These are phyloP conservation scores for Paecilomyces variotii DNA, from an alignment of 2,329 filamentous ascomycete genomes.

Conservation along the genomic window DNA sequence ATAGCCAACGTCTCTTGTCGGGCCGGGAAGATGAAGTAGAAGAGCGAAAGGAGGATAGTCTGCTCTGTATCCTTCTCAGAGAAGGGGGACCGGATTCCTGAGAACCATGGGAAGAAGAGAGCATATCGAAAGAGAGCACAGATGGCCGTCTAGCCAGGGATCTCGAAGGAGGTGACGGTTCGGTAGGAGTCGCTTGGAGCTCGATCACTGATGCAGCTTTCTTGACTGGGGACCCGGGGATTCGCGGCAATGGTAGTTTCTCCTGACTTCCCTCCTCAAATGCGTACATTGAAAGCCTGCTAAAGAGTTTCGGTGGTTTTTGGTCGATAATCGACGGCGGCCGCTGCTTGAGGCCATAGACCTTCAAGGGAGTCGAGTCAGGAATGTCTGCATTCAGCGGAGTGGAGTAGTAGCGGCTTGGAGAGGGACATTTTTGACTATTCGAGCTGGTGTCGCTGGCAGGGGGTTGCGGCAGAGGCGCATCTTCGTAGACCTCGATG, in stretches of 20 bases:
- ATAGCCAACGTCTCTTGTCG: background rate
- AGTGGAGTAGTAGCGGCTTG: constrained; percentile 25
- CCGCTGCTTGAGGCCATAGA: constrained; percentile 27
- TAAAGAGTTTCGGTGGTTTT: constrained; percentile 18
- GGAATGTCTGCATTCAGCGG: constrained; percentile 20
- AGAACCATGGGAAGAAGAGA: background rate
- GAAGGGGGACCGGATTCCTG: background rate
- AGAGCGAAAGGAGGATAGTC: background rate
- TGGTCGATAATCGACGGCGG: constrained; percentile 22
- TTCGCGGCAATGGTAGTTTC: background rate
- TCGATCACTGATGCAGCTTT: background rate
- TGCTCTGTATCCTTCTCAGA: background rate
- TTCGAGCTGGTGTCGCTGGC: background rate
- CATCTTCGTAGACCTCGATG: background rate
- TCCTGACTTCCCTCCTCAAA: constrained; percentile 14
- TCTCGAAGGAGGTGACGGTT: background rate
- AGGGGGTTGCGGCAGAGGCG: background rate
- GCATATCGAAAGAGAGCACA: background rate
- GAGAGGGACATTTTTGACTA: background rate
- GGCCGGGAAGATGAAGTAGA: background rate
- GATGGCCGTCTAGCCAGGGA: background rate
- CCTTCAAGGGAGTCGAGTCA: constrained; percentile 22
- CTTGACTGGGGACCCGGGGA: background rate
- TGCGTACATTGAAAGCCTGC: constrained; percentile 23
- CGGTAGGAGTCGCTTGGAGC: background rate